Conservation (phyloP, 1,284 basidiomycete species). For the Meripilus lineatus region DNA sequence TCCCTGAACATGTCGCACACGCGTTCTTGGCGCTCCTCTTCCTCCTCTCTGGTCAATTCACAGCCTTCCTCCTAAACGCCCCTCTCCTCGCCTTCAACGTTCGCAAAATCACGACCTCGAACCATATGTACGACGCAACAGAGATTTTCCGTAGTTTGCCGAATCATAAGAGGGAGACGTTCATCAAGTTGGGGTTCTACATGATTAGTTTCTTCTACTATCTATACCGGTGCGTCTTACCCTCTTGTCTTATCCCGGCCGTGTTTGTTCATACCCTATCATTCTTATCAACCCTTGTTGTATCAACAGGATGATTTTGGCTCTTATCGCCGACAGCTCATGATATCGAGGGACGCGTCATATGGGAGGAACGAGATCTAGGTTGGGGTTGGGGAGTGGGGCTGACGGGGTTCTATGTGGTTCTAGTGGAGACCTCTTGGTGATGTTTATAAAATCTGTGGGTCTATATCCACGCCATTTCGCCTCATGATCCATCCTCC, state of each 20-base stretch:
- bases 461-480: too few species aligned
- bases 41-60: conserved; percentile 92
- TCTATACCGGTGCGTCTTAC: conserved; percentile 75
- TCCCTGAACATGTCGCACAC: conserved; percentile 97
- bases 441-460: too few species aligned
- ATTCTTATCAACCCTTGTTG: not conserved
- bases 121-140: conserved; percentile 80
- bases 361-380: too few species aligned
- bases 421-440: too few species aligned
- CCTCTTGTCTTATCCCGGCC: not conserved
- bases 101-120: conserved; percentile 56
- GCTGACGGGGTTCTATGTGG: too few species aligned
- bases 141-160: conserved; percentile 97
- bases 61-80: conserved; percentile 87
- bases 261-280: not conserved
- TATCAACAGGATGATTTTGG: conserved; percentile 30
- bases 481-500: too few species aligned
- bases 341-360: too few species aligned
- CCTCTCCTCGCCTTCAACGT: conserved; percentile 90
- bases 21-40: conserved; percentile 86
- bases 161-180: conserved; percentile 97
- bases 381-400: too few species aligned
- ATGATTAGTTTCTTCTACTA: conserved; percentile 96
- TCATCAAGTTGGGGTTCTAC: conserved; percentile 95
- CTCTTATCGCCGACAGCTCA: conserved; percentile 30